A percentile compares a stretch with the other conserved stretches of the same genome.
Evolutionary conservation across 2,329 filamentous ascomycete genomes (phyloP).

Genomic region (Neonectria coccinea): DNA sequence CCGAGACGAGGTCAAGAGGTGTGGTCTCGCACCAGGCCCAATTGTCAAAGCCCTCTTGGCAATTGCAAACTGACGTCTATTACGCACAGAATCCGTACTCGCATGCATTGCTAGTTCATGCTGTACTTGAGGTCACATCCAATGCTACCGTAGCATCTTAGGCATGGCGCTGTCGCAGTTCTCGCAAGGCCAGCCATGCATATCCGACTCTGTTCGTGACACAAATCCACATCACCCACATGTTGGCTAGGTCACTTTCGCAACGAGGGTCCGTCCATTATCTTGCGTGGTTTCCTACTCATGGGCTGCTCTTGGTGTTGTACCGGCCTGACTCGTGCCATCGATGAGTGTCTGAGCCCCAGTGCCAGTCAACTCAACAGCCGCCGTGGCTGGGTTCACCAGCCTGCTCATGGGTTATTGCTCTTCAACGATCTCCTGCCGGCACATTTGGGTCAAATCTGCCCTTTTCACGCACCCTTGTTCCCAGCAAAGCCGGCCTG

Average conservation of each 20-base stretch:
- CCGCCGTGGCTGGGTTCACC: neutral
- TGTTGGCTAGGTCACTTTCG: slow-evolving; percentile 25
- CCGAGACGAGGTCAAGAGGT: neutral
- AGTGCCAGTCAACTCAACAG: neutral
- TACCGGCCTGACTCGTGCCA: slow-evolving; percentile 32
- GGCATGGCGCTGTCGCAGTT: neutral
- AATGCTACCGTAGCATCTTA: neutral
- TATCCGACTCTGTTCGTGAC: slow-evolving; percentile 20
- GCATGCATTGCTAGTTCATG: slow-evolving; percentile 1
- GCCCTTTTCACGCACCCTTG: neutral
- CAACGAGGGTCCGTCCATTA: slow-evolving; percentile 16
- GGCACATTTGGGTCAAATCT: neutral
- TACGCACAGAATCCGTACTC: neutral
- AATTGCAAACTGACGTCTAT: slow-evolving; percentile 7
- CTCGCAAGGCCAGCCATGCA: slow-evolving; percentile 8
- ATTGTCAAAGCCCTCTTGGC: neutral
- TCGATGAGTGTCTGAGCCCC: slow-evolving; percentile 8
- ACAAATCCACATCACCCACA: slow-evolving; percentile 30
- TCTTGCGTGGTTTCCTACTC: slow-evolving; percentile 12
- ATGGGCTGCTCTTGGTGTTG: slow-evolving; percentile 12
- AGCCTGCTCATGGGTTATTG: slow-evolving; percentile 6
- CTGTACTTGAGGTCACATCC: neutral
- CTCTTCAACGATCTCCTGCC: neutral
- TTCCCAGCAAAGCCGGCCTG: slow-evolving; percentile 19
- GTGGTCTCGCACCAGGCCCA: neutral